Conservation (phyloP, 345 rosid genomes). For the Dipteronia dyeriana region DNA sequence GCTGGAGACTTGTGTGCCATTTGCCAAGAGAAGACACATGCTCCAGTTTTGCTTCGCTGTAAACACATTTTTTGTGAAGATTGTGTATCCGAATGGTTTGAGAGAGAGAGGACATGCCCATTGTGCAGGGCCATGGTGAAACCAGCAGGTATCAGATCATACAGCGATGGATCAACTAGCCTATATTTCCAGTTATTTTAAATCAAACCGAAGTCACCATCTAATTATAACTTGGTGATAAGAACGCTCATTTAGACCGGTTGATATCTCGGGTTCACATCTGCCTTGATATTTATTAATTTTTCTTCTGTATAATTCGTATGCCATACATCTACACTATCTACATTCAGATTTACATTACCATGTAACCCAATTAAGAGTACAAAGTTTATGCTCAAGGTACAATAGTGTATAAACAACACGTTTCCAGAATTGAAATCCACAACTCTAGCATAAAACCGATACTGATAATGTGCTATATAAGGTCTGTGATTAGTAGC, state of each 20-base stretch:
- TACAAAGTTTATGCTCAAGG: not conserved
- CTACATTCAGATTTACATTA: not conserved
- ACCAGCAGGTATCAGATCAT: constrained; percentile 89
- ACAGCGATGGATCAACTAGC: constrained; percentile 95
- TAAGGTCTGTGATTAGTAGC: too few relatives aligned
- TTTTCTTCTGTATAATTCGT: not conserved
- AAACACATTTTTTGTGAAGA: constrained; percentile 98
- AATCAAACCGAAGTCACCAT: not conserved
- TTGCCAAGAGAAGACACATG: constrained; percentile 99
- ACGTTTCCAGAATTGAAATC: too few relatives aligned
- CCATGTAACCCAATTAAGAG: not conserved
- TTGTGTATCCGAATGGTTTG: constrained; percentile 99
- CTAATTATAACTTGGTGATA: too few relatives aligned
- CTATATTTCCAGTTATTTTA: constrained; percentile 90
- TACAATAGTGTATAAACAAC: too few relatives aligned
- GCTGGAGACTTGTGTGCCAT: constrained; percentile 97
- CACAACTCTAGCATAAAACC: too few relatives aligned
- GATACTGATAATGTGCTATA: too few relatives aligned
- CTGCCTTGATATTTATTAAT: not conserved
- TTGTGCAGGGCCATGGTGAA: constrained; percentile 96
- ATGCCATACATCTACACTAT: not conserved
- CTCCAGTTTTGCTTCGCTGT: constrained; percentile 91
- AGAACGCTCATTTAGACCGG: too few relatives aligned
- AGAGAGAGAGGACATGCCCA: constrained; percentile 98
- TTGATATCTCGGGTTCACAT: not conserved